Percentiles rank a stretch among this genome's conserved stretches.
Evolutionary conservation across 768 basidiomycete genomes (phyloP).

Genomic region (Agaricus blazei): DNA sequence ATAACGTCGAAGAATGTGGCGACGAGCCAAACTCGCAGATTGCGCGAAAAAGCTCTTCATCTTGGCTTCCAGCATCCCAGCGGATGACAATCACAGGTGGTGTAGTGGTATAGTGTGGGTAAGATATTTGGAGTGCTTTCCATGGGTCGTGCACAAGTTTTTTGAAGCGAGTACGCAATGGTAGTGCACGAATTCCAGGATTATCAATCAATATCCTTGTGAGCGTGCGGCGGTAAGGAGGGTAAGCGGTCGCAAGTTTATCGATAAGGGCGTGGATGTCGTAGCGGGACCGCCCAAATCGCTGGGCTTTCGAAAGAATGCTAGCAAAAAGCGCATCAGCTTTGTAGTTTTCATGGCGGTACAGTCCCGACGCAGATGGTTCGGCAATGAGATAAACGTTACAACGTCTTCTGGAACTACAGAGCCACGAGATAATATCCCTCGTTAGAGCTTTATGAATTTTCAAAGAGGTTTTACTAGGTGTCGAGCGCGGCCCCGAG

Average conservation of each 20-base stretch:
- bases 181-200: slow-evolving; percentile 16
- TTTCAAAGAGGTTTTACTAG: neutral
- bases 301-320: neutral
- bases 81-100: neutral
- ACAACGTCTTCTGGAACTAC: neutral
- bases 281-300: slow-evolving; percentile 4
- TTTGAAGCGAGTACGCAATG: slow-evolving; percentile 16
- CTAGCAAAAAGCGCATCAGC: neutral
- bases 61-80: neutral
- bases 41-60: neutral
- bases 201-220: slow-evolving; percentile 12
- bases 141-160: slow-evolving; percentile 19
- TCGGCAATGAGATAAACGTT: neutral
- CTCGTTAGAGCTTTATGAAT: neutral
- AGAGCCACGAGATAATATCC: neutral
- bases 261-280: slow-evolving; percentile 15
- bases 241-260: slow-evolving; percentile 15
- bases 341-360: no score
- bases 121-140: slow-evolving; percentile 7
- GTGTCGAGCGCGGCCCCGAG: no score
- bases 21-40: neutral
- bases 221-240: slow-evolving; percentile 14
- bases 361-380: neutral
- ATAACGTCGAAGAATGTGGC: neutral
- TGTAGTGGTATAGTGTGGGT: neutral